A percentile compares a stretch with the other conserved stretches of the same genome.
phyloP scores from a whole-genome alignment of 495 filamentous ascomycete species.

The Cercophora scortea region DNA sequence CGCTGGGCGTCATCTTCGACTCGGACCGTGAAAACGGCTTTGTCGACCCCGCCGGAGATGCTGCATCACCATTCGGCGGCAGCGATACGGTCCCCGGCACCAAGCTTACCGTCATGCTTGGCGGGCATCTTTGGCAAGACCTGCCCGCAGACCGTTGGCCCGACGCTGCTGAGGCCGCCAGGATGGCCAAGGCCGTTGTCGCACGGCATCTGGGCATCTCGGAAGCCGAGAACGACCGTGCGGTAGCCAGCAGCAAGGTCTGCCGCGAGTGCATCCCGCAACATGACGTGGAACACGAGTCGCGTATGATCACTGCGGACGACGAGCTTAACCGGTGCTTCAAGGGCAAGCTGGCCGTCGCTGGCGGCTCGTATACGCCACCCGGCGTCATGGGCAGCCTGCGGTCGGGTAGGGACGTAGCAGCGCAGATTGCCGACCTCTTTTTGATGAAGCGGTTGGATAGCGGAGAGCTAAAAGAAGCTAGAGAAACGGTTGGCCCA shows the following conservation, averaged over 20 bases:
- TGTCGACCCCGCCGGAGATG: neutral
- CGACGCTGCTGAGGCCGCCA: conserved; percentile 51
- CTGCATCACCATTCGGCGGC: conserved; percentile 2
- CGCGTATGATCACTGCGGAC: conserved; percentile 52
- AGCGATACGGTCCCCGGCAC: conserved; percentile 52
- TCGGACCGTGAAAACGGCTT: conserved; percentile 48
- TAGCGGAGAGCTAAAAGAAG: neutral
- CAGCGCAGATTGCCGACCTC: neutral
- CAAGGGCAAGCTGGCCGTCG: conserved; percentile 58
- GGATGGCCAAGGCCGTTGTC: conserved; percentile 61
- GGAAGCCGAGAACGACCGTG: conserved; percentile 35
- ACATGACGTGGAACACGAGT: conserved; percentile 69
- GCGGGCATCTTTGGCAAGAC: conserved; percentile 84
- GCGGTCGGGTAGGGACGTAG: conserved; percentile 32
- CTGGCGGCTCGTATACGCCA: conserved; percentile 64
- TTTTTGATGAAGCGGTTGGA: neutral
- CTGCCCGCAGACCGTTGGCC: conserved; percentile 43
- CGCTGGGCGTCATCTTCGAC: conserved; percentile 89
- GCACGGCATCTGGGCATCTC: conserved; percentile 65
- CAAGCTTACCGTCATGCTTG: conserved; percentile 91
- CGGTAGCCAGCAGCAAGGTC: conserved; percentile 49
- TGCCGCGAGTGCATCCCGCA: conserved; percentile 83
- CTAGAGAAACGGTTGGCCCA: neutral
- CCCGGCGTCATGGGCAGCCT: conserved; percentile 32
- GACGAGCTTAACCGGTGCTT: conserved; percentile 49